Conservation (phyloP, 2,329 filamentous ascomycete genomes). For the Penicillium sclerotigenum region DNA sequence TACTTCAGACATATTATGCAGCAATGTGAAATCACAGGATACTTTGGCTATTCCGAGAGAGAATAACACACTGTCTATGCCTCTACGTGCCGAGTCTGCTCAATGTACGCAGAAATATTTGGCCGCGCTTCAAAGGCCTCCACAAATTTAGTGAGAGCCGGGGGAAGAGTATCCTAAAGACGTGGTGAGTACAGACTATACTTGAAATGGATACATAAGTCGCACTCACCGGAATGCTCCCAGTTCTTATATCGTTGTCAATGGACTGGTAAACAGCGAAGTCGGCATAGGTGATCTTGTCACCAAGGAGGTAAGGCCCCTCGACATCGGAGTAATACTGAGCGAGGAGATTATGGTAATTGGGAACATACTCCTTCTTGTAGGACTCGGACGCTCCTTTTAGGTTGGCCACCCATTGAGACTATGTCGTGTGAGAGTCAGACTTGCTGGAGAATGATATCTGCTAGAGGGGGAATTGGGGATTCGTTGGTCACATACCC, state of each 20-base stretch:
- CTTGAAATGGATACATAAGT: not conserved
- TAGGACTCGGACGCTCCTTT: not conserved
- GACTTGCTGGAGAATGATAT: not conserved
- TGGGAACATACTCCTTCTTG: not conserved
- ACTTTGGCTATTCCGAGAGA: not conserved
- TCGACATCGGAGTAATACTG: constrained; percentile 10
- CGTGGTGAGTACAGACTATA: not conserved
- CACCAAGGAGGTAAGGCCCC: constrained; percentile 40
- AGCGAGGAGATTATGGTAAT: not conserved
- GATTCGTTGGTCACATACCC: not conserved
- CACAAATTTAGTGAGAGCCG: constrained; percentile 10
- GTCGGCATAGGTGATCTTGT: constrained; percentile 39
- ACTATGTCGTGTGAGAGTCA: not conserved
- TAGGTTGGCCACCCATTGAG: not conserved
- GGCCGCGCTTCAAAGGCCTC: constrained; percentile 14
- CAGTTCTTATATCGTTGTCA: constrained; percentile 38
- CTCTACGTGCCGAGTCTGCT: not conserved
- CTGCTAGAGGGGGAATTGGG: not conserved
- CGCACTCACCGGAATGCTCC: constrained; percentile 30
- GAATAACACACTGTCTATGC: not conserved
- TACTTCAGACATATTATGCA: not conserved
- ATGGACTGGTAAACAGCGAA: constrained; percentile 43
- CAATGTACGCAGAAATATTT: constrained; percentile 12
- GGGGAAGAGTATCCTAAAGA: constrained; percentile 13
- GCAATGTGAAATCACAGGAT: not conserved